Conservation (phyloP, 352 stramenopile genomes). For the Pythium rishiriense region DNA sequence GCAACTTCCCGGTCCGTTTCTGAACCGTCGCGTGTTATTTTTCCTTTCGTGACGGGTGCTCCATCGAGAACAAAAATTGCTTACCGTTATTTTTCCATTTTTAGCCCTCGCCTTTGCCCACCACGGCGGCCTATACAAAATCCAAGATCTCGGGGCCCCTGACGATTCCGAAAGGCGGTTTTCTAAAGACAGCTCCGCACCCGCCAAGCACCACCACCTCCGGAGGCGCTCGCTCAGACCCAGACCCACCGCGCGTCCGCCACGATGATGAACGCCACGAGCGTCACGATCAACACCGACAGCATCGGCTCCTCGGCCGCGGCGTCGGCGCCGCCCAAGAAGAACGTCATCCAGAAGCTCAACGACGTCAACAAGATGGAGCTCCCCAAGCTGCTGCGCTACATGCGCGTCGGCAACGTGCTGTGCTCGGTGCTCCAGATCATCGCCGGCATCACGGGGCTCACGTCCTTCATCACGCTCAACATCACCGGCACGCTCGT, state of each 20-base stretch:
- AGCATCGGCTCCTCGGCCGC: slow-evolving; percentile 59
- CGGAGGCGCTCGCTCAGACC: background rate
- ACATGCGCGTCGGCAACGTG: slow-evolving; percentile 87
- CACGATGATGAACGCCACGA: slow-evolving; percentile 77
- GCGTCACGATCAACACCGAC: slow-evolving; percentile 79
- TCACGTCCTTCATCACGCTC: slow-evolving; percentile 88
- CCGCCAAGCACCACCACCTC: background rate
- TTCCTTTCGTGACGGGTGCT: background rate
- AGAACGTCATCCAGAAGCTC: slow-evolving; percentile 77
- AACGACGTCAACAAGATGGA: slow-evolving; percentile 91
- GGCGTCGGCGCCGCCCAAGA: slow-evolving; percentile 51
- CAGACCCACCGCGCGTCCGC: background rate
- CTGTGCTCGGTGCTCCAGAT: slow-evolving; percentile 82
- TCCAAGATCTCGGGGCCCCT: background rate
- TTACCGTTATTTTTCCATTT: slow-evolving; percentile 34
- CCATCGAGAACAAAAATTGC: slow-evolving; percentile 5
- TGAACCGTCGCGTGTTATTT: slow-evolving; percentile 19
- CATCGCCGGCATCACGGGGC: slow-evolving; percentile 75
- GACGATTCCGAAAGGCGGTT: slow-evolving; percentile 6
- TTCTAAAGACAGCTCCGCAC: background rate
- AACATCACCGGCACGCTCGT: slow-evolving; percentile 89
- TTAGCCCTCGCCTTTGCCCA: slow-evolving; percentile 18
- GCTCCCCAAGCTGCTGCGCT: slow-evolving; percentile 83
- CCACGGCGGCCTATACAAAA: slow-evolving; percentile 13
- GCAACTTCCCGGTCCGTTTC: slow-evolving; percentile 9